Percentiles rank a stretch among this genome's conserved stretches.
Conservation (phyloP, 1,284 basidiomycete genomes). For the Sporisorium iseilematis-ciliati region DNA sequence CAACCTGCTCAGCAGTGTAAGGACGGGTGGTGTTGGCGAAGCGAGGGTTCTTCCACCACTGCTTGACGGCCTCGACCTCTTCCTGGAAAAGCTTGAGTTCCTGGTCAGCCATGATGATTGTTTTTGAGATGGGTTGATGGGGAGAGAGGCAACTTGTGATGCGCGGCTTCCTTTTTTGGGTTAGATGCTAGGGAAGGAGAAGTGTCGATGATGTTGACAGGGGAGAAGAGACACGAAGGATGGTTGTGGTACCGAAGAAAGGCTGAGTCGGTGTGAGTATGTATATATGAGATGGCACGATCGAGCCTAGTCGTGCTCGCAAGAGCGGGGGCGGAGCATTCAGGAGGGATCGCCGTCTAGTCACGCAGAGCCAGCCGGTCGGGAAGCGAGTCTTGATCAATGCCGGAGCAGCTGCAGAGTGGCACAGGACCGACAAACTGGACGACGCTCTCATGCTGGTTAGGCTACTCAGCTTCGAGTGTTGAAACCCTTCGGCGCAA, state of each 20-base stretch:
- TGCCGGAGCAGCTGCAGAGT: slow-evolving; percentile 17
- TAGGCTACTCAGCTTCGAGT: not conserved
- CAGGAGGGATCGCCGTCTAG: not conserved
- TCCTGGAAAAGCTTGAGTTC: slow-evolving; percentile 75
- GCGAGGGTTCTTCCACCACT: slow-evolving; percentile 93
- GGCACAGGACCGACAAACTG: slow-evolving; percentile 13
- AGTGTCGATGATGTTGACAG: not conserved
- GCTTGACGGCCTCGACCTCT: slow-evolving; percentile 85
- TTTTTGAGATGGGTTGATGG: slow-evolving; percentile 5
- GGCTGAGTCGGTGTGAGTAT: not conserved
- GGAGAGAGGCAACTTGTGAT: not conserved
- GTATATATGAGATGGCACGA: slow-evolving; percentile 13
- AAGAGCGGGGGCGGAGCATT: slow-evolving; percentile 7
- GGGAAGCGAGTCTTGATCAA: slow-evolving; percentile 9
- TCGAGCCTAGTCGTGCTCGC: not conserved
- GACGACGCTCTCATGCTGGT: not conserved
- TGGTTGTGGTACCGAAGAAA: not conserved
- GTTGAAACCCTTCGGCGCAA: slow-evolving; percentile 46
- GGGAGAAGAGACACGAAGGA: not conserved
- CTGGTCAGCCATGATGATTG: slow-evolving; percentile 51
- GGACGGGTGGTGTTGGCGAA: slow-evolving; percentile 86
- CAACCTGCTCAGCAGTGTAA: slow-evolving; percentile 92
- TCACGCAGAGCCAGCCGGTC: slow-evolving; percentile 9
- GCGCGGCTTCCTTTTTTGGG: not conserved
- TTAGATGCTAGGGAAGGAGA: not conserved